These are phyloP conservation scores for Blastobotrys malaysiensis DNA, from an alignment of 1,139 yeast genomes.

Conservation along the genomic window DNA sequence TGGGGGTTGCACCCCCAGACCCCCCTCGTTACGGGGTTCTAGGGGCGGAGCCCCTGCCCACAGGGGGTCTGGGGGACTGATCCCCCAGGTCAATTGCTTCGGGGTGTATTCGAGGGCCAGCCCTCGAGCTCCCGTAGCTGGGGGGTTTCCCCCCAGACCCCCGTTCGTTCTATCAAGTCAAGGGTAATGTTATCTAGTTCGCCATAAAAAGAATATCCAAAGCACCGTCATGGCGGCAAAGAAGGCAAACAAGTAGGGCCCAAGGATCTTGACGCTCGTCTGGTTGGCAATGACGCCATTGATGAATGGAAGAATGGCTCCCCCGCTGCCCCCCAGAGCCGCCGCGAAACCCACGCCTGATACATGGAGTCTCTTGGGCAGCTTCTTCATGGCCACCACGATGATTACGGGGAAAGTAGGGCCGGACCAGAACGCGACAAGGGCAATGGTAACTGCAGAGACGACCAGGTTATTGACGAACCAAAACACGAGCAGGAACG, in stretches of 20 bases:
- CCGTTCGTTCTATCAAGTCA: no score
- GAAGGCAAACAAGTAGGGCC: slow-evolving; percentile 27
- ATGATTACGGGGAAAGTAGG: slow-evolving; percentile 78
- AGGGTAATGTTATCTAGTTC: not conserved
- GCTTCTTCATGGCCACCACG: slow-evolving; percentile 53
- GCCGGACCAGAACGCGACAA: slow-evolving; percentile 66
- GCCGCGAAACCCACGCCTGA: slow-evolving; percentile 71
- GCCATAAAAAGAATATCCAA: slow-evolving; percentile 23
- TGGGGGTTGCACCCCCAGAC: no score
- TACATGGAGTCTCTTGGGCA: slow-evolving; percentile 60
- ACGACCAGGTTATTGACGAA: slow-evolving; percentile 24
- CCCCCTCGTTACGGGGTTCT: no score
- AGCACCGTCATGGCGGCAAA: slow-evolving; percentile 24
- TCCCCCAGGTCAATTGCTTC: no score
- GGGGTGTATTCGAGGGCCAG: no score
- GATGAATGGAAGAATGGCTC: slow-evolving; percentile 44
- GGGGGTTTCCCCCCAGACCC: no score
- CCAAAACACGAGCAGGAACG: slow-evolving; percentile 29
- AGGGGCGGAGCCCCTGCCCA: no score
- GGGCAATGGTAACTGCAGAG: slow-evolving; percentile 39
- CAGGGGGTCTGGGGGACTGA: no score
- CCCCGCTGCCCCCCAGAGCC: slow-evolving; percentile 78
- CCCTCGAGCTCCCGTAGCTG: no score
- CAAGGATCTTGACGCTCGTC: slow-evolving; percentile 28
- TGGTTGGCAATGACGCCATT: slow-evolving; percentile 29